These are phyloP conservation scores for Hygrophoropsis aurantiaca DNA, from an alignment of 768 basidiomycete genomes.

Conservation along the genomic window DNA sequence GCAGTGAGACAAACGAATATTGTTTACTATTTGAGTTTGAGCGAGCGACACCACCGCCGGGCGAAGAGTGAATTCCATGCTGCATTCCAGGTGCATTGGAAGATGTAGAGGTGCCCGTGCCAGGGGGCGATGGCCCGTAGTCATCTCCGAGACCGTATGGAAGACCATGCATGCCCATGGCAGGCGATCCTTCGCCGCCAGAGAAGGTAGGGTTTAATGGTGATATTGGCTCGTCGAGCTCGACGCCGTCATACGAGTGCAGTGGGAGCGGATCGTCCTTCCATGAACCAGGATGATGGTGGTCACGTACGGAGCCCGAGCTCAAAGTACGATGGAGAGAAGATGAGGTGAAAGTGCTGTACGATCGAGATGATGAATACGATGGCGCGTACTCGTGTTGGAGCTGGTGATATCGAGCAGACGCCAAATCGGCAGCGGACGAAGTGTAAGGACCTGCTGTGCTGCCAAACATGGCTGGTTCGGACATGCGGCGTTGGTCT, in stretches of 20 bases:
- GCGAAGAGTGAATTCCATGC: conserved; percentile 18
- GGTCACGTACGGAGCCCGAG: conserved; percentile 45
- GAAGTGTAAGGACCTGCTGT: conserved; percentile 37
- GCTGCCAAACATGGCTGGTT: conserved; percentile 52
- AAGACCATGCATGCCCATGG: conserved; percentile 27
- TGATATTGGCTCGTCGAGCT: conserved; percentile 50
- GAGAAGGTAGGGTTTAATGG: conserved; percentile 56
- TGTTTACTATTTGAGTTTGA: conserved; percentile 58
- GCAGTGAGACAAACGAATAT: conserved; percentile 79
- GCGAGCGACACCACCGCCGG: conserved; percentile 18
- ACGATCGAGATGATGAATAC: conserved; percentile 32
- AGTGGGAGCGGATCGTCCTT: conserved; percentile 30
- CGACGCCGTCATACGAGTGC: conserved; percentile 33
- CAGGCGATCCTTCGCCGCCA: conserved; percentile 35
- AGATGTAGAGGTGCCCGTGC: conserved; percentile 60
- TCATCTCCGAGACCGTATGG: conserved; percentile 48
- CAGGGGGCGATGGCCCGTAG: conserved; percentile 63
- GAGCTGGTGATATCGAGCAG: conserved; percentile 41
- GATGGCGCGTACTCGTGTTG: conserved; percentile 37
- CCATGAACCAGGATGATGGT: conserved; percentile 32
- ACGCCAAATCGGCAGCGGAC: conserved; percentile 26
- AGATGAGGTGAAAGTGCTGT: conserved; percentile 36
- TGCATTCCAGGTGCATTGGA: conserved; percentile 38
- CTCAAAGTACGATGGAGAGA: conserved; percentile 47
- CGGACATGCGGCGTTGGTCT: conserved; percentile 71